Base-by-base conservation (phyloP, 805 yeast species). In the Schwanniomyces occidentalis region DNA sequence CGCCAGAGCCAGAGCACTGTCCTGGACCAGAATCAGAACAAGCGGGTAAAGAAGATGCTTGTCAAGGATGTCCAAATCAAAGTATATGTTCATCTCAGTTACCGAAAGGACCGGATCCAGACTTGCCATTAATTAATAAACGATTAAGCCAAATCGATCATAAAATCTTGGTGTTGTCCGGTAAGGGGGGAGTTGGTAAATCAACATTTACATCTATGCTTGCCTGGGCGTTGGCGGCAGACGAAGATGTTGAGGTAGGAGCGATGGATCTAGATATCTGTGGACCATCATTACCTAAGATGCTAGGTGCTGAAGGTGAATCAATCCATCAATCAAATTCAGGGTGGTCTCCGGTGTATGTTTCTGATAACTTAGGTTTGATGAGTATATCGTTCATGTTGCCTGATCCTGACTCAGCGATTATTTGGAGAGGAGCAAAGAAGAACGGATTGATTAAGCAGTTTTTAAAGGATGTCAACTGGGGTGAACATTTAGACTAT, bases 341-440 rank as follows among this genome's bases (percentile, higher is more conserved):
- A 0, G 99, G 99, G 0, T 89, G 96, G 95, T 80, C 95, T 0
- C 99, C 99, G 0, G 96, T 93, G 1, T 93, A 93, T 52, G 95
- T 90, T 0, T 86, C 90, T 8, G 99, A 93, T 53, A 93, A 93
- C 59, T 65, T 93, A 41, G 98, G 97, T 1, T 78, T 93, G 65
- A 89, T 93, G 93, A 85, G 95, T 31, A 91, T 93, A 32, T 95
- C 90, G 26, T 93, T 85, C 56, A 85, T 91, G 95, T 72, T 91
- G 25, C 99, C 98, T 1, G 87, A 86, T 52, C 80, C 80, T 19
- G 97, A 91, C 57, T 80, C 95, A 21, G 97, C 99, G 0, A 80
- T 93, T 33, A 91, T 93, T 26, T 93, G 99, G 99, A 73, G 98
- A 52, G 98, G 98, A 4, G 82, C 88, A n/a, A 93, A 93, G 66